Base-by-base conservation (phyloP, 768 basidiomycete species). In the Leccinum boreale region DNA sequence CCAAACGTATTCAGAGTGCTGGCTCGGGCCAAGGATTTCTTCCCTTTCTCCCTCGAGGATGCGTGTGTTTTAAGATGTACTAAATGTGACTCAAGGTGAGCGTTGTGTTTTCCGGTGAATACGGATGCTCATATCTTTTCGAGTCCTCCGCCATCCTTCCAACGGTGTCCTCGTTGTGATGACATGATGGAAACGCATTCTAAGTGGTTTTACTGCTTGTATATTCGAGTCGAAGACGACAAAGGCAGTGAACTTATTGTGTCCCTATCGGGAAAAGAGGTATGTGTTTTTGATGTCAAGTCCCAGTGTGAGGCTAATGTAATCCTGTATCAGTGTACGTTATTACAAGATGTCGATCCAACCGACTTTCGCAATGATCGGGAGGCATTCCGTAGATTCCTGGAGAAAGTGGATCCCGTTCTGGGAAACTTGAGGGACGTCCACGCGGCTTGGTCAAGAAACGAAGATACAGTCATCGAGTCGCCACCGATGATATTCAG, bases 21-120 rank as follows among this genome's bases (percentile, higher is more conserved):
- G 10, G 86, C 81, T 6, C 80, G 79, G 19, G 76, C 79, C 3
- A 64, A 81, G 9, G 84, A 85, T 62, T 87, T 81, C 64, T 79
- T 77, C 62, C 88, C 88, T 1, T 72, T 77, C 31, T 64, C 76
- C 28, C 63, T 87, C 28, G 61, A 70, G 26, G 77, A 85, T 15
- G 82, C 78, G 15, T 77, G 80, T 35, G 71, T 75, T 24, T 70
- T 80, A 35, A 72, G 72, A 39, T 90, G 87, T 68, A 75, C 72
- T 7, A 77, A 75, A 4, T 90, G 88, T 69, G 64, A 78, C 8
- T 64, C 72, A 52, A 70, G 76, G 88, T 87, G 59, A 63, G 78
- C 14, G 21, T 14, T 50, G 23, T 29, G 42, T 35, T 35, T 45
- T 63, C 42, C 33, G 33, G 15, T 14, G 6, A n/a, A 4, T 35